phyloP scores from a whole-genome alignment of 257 asterid genomes.

The Nyctanthes arbortristis region DNA sequence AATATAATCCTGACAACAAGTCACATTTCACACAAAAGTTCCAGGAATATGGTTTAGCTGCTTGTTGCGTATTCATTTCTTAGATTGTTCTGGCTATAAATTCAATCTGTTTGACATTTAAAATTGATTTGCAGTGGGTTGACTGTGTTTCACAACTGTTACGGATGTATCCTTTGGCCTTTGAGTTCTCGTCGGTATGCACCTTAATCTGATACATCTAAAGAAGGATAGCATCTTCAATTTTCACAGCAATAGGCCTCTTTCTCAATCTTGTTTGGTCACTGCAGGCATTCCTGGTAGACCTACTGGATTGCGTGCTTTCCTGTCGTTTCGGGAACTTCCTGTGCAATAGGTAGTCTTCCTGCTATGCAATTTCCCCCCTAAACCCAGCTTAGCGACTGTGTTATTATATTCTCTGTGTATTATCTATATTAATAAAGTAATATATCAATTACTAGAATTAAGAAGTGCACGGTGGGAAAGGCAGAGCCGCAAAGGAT shows the following conservation, averaged over 20 bases:
- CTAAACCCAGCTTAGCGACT: not conserved
- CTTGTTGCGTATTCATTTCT: not conserved
- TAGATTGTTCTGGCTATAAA: not conserved
- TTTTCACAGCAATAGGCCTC: slow-evolving; percentile 9
- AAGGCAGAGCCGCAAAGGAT: slow-evolving; percentile 1
- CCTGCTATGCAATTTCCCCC: slow-evolving; percentile 8
- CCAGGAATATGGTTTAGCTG: not conserved
- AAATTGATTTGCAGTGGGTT: slow-evolving; percentile 69
- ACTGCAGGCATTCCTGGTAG: slow-evolving; percentile 88
- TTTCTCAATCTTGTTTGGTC: slow-evolving; percentile 15
- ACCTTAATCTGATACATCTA: slow-evolving; percentile 25
- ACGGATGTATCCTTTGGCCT: slow-evolving; percentile 92
- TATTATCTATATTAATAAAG: not conserved
- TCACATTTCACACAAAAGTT: not conserved
- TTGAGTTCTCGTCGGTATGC: slow-evolving; percentile 94
- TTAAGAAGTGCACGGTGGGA: not conserved
- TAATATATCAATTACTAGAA: not conserved
- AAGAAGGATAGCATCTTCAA: slow-evolving; percentile 18
- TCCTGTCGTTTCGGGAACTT: slow-evolving; percentile 96
- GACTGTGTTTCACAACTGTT: slow-evolving; percentile 90
- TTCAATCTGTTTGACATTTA: slow-evolving; percentile 12
- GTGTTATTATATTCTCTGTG: not conserved
- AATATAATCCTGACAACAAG: not conserved
- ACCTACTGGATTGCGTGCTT: slow-evolving; percentile 74
- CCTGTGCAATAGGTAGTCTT: slow-evolving; percentile 84